Base-by-base conservation (phyloP, 352 stramenopile genomes). In the Phytophthora cajani region DNA sequence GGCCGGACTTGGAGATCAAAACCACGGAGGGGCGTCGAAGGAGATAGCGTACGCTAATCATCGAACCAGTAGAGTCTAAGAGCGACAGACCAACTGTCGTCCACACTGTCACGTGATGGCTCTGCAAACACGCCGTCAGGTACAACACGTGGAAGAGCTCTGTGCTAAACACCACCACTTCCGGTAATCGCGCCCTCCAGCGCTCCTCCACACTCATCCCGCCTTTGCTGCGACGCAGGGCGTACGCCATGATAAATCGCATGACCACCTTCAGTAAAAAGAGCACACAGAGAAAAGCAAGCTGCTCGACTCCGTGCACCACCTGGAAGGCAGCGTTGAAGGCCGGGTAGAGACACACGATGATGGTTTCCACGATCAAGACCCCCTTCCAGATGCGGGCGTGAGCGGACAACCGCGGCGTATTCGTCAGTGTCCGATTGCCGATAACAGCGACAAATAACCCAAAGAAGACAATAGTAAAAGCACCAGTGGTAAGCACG, bases 81-180 rank as follows among this genome's bases (percentile, higher is more conserved):
- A 62, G 23, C 30, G 62, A 62, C 5, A 69, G 19, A 8, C 52
- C 62, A 17, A 63, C 30, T 21, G 62, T 69, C 23, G 52, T 44
- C 52, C 52, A 63, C 1, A 69, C 47, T 12, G 52, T 63, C 4
- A 52, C 52, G 9, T 62, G n/a, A 10, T 56, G 17, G 3, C 60
- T 56, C 16, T 61, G 65, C 49, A 75, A 50, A 25, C 68, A 71
- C 23, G 56, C 27, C 2, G 68, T 71, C 33, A 67, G 27, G 27
- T 75, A 75, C n/a, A 75, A 36, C 14, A 65, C 51, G 44, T 71
- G 62, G n/a, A 75, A 75, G 8, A 75, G 30, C 17, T 75, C 68
- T 5, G 61, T 67, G 7, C 55, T 71, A 40, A 71, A 64, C 38
- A 71, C 68, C 30, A 71, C 54, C 2, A 75, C 38, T 50, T 75